phyloP scores from a whole-genome alignment of 2,329 filamentous ascomycete species.

The Calonectria leucothoes region DNA sequence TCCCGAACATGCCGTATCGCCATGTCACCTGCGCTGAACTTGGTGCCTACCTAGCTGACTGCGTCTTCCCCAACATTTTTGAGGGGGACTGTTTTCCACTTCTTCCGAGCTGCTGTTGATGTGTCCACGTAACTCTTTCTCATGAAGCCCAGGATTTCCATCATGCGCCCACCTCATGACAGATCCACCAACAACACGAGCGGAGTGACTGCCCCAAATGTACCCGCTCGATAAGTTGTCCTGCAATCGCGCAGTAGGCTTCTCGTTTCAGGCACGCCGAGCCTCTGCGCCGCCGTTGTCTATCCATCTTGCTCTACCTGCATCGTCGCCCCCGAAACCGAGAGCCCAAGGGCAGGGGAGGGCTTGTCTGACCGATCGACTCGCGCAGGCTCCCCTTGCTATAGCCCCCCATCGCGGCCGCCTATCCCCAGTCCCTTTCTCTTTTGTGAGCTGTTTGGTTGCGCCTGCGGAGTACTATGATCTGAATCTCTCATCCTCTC shows the following conservation, averaged over 20 bases:
- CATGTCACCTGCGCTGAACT: not conserved
- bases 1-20: not conserved
- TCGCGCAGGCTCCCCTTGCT: slow-evolving; percentile 18
- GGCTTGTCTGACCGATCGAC: slow-evolving; percentile 33
- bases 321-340: slow-evolving; percentile 27
- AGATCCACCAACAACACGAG: not conserved
- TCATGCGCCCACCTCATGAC: not conserved
- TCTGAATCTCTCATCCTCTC: slow-evolving; percentile 16
- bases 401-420: not conserved
- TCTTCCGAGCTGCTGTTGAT: not conserved
- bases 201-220: not conserved
- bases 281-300: slow-evolving; percentile 11
- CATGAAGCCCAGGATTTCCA: not conserved
- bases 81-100: not conserved
- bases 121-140: not conserved
- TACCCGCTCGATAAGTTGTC: not conserved
- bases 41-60: not conserved
- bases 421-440: not conserved
- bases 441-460: slow-evolving; percentile 1
- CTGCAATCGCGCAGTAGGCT: slow-evolving; percentile 5
- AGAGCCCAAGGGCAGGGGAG: slow-evolving; percentile 19
- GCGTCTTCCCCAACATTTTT: slow-evolving; percentile 17
- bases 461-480: not conserved
- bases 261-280: slow-evolving; percentile 23
- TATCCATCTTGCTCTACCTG: not conserved